Base-by-base conservation (phyloP, 2,329 filamentous ascomycete genomes). In the Coleophoma cylindrospora region DNA sequence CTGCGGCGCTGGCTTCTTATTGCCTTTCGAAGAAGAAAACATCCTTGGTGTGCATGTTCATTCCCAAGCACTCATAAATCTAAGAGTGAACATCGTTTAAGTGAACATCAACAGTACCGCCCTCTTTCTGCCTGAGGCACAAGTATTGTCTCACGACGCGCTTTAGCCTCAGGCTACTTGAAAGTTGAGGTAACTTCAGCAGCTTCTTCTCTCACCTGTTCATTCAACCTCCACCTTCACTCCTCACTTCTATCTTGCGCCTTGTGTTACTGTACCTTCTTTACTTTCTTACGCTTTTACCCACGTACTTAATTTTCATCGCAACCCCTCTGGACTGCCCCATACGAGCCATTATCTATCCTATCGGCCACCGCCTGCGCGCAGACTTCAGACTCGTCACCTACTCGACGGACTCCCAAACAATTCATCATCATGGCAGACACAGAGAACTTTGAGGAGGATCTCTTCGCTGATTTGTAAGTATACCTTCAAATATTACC, bases 401-500 rank as follows among this genome's bases (percentile, higher is more conserved):
- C 44, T 40, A 3, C 27, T 10, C 27, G 7, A 27, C 27, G 2
- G 9, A 27, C 27, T 8, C 27, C 4, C 27, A 27, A 5, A 10
- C 27, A 27, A 7, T 27, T 34, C 50, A 51, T 44, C 68, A 77
- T 45, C 61, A 94, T 92, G 89, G 83, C 88, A 44, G 89, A 94
- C 64, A 75, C 80, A 48, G 88, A 91, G 64, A 88, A 89, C 59
- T 84, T 90, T 60, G 91, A 96, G 61, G 91, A 96, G 65, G 91
- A 96, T 78, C 87, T 96, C 71, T 96, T 96, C 70, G 91, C 91
- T 63, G 91, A 96, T 73, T 81, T 96, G 91, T 96, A 76, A 73
- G 89, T 79, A 50, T 27, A 17, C 21, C 14, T 17, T 27, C 27
- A 27, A 45, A 6, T 45, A 8, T 13, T 17, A 11, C 15, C 14